Evolutionary conservation across 768 basidiomycete genomes (phyloP).

Genomic region (Lactarius akahatsu): DNA sequence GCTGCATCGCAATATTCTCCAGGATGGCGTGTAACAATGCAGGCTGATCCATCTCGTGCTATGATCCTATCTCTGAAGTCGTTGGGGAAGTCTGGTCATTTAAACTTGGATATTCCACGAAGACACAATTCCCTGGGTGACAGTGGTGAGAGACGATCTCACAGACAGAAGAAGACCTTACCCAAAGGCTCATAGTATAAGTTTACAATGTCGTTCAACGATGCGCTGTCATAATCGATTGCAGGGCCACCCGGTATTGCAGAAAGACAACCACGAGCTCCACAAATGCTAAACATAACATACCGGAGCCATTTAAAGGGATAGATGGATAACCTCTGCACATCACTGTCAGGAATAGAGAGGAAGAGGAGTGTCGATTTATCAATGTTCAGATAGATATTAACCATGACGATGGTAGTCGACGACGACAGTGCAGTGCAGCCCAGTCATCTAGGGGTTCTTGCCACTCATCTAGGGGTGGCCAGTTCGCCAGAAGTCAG

Average conservation of each 20-base stretch:
- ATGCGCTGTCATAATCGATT: background rate
- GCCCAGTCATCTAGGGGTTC: too few species aligned
- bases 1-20: background rate
- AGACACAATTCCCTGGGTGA: background rate
- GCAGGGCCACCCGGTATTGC: background rate
- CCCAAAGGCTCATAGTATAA: conserved; percentile 8
- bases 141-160: background rate
- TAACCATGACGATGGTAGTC: background rate
- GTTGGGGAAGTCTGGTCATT: background rate
- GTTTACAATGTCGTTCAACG: background rate
- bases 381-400: background rate
- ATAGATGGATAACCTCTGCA: background rate
- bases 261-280: background rate
- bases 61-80: background rate
- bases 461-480: too few species aligned
- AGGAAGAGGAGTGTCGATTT: background rate
- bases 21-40: background rate
- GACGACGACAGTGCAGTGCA: too few species aligned
- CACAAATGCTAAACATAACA: conserved; percentile 10
- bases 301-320: conserved; percentile 3
- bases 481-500: too few species aligned
- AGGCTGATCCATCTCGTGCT: background rate
- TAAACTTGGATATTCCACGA: background rate
- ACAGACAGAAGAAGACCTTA: background rate
- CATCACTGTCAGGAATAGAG: background rate